Evolutionary conservation across 192 early-diverging fungal species (phyloP).

Genomic region (Dimargaris cristalligena): DNA sequence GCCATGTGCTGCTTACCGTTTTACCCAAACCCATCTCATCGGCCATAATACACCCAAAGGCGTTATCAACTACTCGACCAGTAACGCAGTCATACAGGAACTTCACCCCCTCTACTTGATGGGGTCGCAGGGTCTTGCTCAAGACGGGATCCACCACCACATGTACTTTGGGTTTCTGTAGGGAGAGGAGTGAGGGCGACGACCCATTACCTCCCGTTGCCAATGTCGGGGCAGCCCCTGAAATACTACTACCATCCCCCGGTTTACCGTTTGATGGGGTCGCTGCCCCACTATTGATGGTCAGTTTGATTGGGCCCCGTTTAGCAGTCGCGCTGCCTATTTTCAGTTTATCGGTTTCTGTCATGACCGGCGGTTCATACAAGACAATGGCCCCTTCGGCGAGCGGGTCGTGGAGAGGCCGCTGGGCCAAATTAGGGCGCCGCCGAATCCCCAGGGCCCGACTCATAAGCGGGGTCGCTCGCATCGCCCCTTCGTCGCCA

Average conservation of each 20-base stretch:
- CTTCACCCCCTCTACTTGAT: slow-evolving; percentile 90
- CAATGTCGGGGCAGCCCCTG: no score
- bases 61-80: slow-evolving; percentile 48
- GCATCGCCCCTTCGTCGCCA: neutral
- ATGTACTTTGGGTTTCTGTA: slow-evolving; percentile 30
- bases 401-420: slow-evolving; percentile 67
- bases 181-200: slow-evolving; percentile 9
- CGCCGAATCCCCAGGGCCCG: slow-evolving; percentile 41
- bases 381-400: slow-evolving; percentile 70
- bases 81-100: slow-evolving; percentile 93
- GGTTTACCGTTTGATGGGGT: no score
- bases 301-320: slow-evolving; percentile 18
- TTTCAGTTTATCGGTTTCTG: slow-evolving; percentile 26
- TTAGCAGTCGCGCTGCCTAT: slow-evolving; percentile 19
- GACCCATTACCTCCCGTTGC: no score
- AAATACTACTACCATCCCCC: no score
- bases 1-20: no score
- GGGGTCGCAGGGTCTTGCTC: slow-evolving; percentile 70
- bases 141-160: slow-evolving; percentile 83
- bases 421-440: slow-evolving; percentile 25
- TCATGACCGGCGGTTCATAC: slow-evolving; percentile 49
- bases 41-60: slow-evolving; percentile 96
- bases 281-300: slow-evolving; percentile 11
- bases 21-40: slow-evolving; percentile 94
- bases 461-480: neutral